Evolutionary conservation across 2,329 filamentous ascomycete species (phyloP), one percentile per base, ranked within the genome.

Genomic region (Cercospora sp.): DNA sequence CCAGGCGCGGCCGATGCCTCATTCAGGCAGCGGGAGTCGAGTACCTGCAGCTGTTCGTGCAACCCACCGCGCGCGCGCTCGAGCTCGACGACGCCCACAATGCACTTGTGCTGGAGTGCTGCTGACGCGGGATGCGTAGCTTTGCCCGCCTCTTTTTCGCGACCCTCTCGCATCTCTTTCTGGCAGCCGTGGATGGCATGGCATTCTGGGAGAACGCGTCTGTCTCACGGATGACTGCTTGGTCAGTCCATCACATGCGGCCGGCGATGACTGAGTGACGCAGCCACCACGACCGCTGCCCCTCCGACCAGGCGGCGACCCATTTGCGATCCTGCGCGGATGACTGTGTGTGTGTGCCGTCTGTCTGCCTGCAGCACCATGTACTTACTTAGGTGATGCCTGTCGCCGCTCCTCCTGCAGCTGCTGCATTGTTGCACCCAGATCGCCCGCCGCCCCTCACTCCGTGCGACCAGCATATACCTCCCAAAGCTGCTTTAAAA

Each of bases 181-280:
- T 16, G 13, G 34, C 34, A 40, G 34, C 13, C 34, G 34, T 40
- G 34, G 13, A n/a, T n/a, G 34, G 34, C 34, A 37, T 40, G 34
- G 34, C 34, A 40, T 40, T 40, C 5, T 13, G 5, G 34, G 34
- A 6, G 34, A 40, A 40, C 13, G 34, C 34, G 34, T 63, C 60
- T 64, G 66, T 61, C 62, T 65, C 43, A 65, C 28, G 12, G 51
- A 65, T 68, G 66, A 65, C 66, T 68, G 63, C 30, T 45, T 21
- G 34, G 5, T 51, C 51, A 49, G 63, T 43, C 43, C 34, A 51
- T 43, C 40, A 32, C 28, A 49, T 59, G 66, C 43, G 40, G 66
- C 61, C 45, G 40, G 53, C 53, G 53, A 26, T 67, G 66, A 67
- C 61, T 64, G 60, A 34, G 34, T 62, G 51, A 51, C 61, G 65